phyloP scores from a whole-genome alignment of 345 rosid genomes.

The Eutrema yunnanense region DNA sequence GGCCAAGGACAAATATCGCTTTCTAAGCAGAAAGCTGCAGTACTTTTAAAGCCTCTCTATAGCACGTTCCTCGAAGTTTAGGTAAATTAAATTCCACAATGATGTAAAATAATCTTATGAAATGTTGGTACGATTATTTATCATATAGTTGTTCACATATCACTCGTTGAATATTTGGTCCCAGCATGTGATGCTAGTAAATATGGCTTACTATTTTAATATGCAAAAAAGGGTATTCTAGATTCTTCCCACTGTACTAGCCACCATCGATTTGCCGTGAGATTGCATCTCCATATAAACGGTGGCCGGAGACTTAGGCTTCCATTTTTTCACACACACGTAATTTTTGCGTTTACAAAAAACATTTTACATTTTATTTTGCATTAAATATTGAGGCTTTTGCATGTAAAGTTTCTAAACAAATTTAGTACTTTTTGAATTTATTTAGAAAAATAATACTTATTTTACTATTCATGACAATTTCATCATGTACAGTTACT shows the following conservation, averaged over 20 bases:
- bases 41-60: slow-evolving; percentile 5
- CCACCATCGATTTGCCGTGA: neutral
- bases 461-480: too few species aligned
- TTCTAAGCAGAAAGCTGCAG: slow-evolving; percentile 14
- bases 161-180: slow-evolving; percentile 8
- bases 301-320: neutral
- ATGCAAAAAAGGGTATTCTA: neutral
- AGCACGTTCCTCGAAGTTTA: neutral
- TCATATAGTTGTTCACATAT: slow-evolving; percentile 21
- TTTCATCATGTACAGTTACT: too few species aligned
- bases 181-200: slow-evolving; percentile 13
- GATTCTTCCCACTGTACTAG: slow-evolving; percentile 7
- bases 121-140: slow-evolving; percentile 18
- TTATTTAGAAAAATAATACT: too few species aligned
- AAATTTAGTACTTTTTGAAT: too few species aligned
- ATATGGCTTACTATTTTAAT: neutral
- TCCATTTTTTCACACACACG: neutral
- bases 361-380: neutral
- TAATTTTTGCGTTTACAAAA: neutral
- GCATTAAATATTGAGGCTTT: neutral
- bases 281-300: neutral
- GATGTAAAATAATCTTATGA: slow-evolving; percentile 1
- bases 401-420: too few species aligned
- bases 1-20: slow-evolving; percentile 14
- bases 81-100: neutral